Base-by-base conservation (phyloP, 495 filamentous ascomycete species). In the Hyphodiscus hymeniophilus region DNA sequence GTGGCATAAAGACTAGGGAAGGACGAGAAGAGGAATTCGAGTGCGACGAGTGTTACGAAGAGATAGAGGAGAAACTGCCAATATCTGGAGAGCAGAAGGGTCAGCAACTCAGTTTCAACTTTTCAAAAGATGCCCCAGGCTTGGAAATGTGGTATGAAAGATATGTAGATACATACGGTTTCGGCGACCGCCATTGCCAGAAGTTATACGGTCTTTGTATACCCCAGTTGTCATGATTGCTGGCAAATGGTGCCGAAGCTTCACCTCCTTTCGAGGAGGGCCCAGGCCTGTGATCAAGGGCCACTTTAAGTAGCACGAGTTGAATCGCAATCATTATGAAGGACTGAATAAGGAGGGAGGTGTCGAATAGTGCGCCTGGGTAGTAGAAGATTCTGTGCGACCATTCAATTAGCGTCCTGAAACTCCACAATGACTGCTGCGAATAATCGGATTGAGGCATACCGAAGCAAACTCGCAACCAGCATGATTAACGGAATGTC, bases 401-500 rank as follows among this genome's bases (percentile, higher is more conserved):
- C 26, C 4, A 28, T 28, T 28, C 26, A 28, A 28, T 28, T 28
- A 28, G 26, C 26, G 10, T 28, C 26, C 26, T 28, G 26, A 5
- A 5, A 5, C 26, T 28, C 10, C 26, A 4, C 4, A 28, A 5
- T 28, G 10, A 4, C 4, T 10, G 10, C 10, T 28, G 26, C 26
- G 26, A 10, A 10, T 5, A 28, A 5, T 28, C 26, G 42, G 43
- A 35, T 28, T 32, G 33, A 38, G 40, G 13, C 78, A 57, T 67
- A 94, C 84, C 94, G 92, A 22, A 95, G 67, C 45, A 96, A 80
- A 8, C 89, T 95, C 12, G 92, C 85, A 35, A 94, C 80, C 22
- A 98, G 86, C 92, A 98, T 98, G 54, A 98, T 98, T 51, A 97
- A 64, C 4, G 92, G 94, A 38, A 95, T 98, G 61, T 98, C 85